These are phyloP conservation scores for Podospora bellae-mahoneyi DNA, from an alignment of 495 filamentous ascomycete genomes.

Conservation along the genomic window DNA sequence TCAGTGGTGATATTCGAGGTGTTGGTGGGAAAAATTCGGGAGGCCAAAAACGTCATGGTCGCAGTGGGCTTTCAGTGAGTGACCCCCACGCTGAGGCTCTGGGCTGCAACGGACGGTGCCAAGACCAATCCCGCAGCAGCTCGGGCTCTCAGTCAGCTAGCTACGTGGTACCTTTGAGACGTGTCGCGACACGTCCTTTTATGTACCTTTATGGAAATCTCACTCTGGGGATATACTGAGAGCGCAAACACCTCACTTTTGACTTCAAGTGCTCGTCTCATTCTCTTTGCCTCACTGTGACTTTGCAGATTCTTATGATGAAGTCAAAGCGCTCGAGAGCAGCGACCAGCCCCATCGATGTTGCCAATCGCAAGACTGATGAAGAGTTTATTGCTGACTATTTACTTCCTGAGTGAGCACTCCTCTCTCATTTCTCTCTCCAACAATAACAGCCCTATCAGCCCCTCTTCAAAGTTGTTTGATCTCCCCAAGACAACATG, in stretches of 20 bases:
- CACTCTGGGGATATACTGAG: background rate
- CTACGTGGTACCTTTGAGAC: background rate
- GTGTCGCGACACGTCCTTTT: background rate
- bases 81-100: background rate
- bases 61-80: background rate
- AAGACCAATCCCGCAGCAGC: background rate
- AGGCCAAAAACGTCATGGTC: background rate
- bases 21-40: background rate
- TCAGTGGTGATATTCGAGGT: background rate
- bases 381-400: constrained; percentile 45
- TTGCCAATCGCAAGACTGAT: constrained; percentile 44
- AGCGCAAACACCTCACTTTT: background rate
- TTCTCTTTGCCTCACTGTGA: background rate
- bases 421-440: background rate
- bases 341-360: constrained; percentile 40
- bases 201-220: background rate
- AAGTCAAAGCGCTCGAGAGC: constrained; percentile 33
- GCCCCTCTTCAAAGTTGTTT: background rate
- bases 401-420: constrained; percentile 38
- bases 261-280: background rate
- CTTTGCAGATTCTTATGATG: constrained; percentile 13
- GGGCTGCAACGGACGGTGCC: background rate
- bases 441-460: background rate
- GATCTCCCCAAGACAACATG: background rate
- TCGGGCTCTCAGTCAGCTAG: too few species aligned